phyloP scores from a whole-genome alignment of 164 flowering plant genomes.

The Magnolia kwangsiensis region DNA sequence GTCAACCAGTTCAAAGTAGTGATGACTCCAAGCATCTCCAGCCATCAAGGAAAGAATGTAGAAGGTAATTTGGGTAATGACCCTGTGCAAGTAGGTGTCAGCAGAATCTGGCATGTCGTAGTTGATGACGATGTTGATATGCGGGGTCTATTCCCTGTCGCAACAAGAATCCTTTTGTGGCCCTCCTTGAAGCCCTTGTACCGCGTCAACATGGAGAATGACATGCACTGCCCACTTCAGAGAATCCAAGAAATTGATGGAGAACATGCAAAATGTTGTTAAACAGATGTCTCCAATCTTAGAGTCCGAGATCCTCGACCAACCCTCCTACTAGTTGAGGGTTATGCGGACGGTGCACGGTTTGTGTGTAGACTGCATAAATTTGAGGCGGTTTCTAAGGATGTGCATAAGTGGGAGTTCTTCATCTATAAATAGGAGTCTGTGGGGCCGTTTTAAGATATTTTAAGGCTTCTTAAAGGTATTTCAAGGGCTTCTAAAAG shows the following conservation, averaged over 20 bases:
- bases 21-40: neutral
- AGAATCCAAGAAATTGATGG: neutral
- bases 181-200: constrained; percentile 96
- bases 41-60: neutral
- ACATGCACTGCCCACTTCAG: neutral
- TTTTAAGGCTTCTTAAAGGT: too few species aligned
- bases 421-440: too few species aligned
- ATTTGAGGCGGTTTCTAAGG: too few species aligned
- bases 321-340: too few species aligned
- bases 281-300: too few species aligned
- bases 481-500: too few species aligned
- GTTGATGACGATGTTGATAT: constrained; percentile 94
- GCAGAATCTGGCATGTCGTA: constrained; percentile 99
- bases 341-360: too few species aligned
- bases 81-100: constrained; percentile 93
- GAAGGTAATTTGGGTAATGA: constrained; percentile 12
- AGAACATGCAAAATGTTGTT: too few species aligned
- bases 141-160: constrained; percentile 97
- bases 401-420: too few species aligned
- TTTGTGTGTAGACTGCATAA: too few species aligned
- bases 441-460: too few species aligned
- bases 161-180: constrained; percentile 91
- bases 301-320: too few species aligned
- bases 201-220: constrained; percentile 60
- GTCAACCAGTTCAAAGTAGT: neutral